Percentiles rank a stretch among this genome's conserved stretches.
Evolutionary conservation across 2,329 filamentous ascomycete species (phyloP).

Genomic region (Aureobasidium namibiae): DNA sequence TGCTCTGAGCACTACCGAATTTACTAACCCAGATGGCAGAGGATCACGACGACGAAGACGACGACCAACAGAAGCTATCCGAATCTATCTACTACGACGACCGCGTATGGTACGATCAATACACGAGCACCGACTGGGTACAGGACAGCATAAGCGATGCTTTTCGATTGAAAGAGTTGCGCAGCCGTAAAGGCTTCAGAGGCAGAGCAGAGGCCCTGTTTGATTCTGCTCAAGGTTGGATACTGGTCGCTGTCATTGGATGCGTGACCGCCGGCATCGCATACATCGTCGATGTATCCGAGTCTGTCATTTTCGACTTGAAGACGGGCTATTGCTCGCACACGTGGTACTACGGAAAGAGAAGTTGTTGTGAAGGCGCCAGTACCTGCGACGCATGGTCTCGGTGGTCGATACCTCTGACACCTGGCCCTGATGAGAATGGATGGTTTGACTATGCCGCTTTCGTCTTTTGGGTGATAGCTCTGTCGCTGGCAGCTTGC

Average conservation of each 20-base stretch:
- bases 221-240: constrained; percentile 88
- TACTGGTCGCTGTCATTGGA: constrained; percentile 83
- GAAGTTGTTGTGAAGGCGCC: constrained; percentile 52
- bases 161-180: constrained; percentile 74
- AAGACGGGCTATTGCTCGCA: constrained; percentile 79
- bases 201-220: constrained; percentile 70
- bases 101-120: constrained; percentile 97
- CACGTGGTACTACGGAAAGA: constrained; percentile 65
- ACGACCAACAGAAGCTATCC: constrained; percentile 53
- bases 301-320: constrained; percentile 77
- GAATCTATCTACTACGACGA: constrained; percentile 66
- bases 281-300: constrained; percentile 81
- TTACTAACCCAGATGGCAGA: not conserved
- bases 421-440: constrained; percentile 39
- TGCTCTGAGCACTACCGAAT: not conserved
- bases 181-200: constrained; percentile 72
- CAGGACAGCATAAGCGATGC: constrained; percentile 95
- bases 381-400: constrained; percentile 52
- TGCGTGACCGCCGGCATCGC: constrained; percentile 76
- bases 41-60: not conserved
- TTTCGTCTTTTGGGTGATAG: constrained; percentile 64
- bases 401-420: constrained; percentile 54
- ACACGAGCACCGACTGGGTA: constrained; percentile 96
- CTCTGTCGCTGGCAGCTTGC: constrained; percentile 65
- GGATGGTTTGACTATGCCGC: constrained; percentile 68